phyloP scores from a whole-genome alignment of 2,329 filamentous ascomycete species.

The Pseudogymnoascus sp. region DNA sequence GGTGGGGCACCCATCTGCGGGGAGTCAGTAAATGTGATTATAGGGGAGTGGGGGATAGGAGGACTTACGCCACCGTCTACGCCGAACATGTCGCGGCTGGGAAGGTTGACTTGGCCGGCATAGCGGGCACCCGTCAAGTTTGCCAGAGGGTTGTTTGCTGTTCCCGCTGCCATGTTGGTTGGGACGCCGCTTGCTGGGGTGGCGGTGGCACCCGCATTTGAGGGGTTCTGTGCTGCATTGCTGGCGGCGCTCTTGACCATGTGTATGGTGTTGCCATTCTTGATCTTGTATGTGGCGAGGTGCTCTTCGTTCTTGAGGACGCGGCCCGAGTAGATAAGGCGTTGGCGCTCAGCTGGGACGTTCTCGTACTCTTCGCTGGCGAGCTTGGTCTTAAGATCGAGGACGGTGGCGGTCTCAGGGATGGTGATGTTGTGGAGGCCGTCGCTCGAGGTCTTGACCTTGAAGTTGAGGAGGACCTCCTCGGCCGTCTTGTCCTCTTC shows the following conservation, averaged over 20 bases:
- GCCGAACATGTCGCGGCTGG: constrained; percentile 80
- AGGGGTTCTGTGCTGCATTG: constrained; percentile 40
- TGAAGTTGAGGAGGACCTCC: constrained; percentile 82
- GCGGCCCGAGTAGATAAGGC: constrained; percentile 92
- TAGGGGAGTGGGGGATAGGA: not conserved
- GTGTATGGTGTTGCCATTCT: constrained; percentile 90
- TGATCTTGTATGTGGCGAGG: constrained; percentile 83
- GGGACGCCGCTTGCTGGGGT: constrained; percentile 52
- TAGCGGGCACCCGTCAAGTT: constrained; percentile 88
- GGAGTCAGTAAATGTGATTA: constrained; percentile 17
- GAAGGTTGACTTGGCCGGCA: constrained; percentile 83
- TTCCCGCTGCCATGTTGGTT: constrained; percentile 70
- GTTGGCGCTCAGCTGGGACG: constrained; percentile 78
- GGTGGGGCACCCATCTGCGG: constrained; percentile 80
- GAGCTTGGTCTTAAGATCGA: constrained; percentile 84
- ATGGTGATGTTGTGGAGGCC: constrained; percentile 77
- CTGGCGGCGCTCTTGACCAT: constrained; percentile 93
- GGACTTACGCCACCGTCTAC: constrained; percentile 82
- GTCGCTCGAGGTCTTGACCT: constrained; percentile 93
- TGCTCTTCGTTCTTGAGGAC: constrained; percentile 94
- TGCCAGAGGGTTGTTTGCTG: constrained; percentile 81
- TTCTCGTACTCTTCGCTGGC: constrained; percentile 74
- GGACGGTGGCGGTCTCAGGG: constrained; percentile 63
- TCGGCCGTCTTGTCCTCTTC: constrained; percentile 49
- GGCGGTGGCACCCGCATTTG: constrained; percentile 34